Evolutionary conservation across 176 grass and related monocot genomes (phyloP).

Genomic region (Aegilops sharonensis): DNA sequence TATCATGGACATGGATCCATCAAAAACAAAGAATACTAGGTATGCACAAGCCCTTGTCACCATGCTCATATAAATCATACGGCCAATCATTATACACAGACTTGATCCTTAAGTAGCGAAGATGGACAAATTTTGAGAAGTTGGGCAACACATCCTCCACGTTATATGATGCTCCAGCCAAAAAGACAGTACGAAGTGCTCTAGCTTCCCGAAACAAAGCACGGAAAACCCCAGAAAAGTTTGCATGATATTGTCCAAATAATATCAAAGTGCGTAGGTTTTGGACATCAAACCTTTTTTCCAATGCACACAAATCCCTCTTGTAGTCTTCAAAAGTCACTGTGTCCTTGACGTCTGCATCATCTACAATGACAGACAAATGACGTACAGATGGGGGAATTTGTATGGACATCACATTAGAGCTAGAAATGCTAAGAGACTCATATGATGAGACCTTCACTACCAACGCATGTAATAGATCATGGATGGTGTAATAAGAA

Average conservation of each 20-base stretch:
- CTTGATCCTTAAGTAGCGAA: constrained; percentile 20
- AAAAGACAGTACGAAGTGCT: not conserved
- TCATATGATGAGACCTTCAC: not conserved
- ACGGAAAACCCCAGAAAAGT: not conserved
- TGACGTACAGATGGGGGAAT: constrained; percentile 19
- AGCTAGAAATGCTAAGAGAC: constrained; percentile 4
- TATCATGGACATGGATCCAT: too few relatives aligned
- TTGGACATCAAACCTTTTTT: not conserved
- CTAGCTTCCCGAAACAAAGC: not conserved
- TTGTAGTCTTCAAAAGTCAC: not conserved
- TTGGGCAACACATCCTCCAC: not conserved
- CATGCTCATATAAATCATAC: too few relatives aligned
- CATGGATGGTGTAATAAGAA: constrained; percentile 4
- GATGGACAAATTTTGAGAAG: not conserved
- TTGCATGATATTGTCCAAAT: not conserved
- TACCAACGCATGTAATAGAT: constrained; percentile 21
- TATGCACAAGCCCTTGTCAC: not conserved
- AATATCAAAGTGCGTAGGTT: constrained; percentile 11
- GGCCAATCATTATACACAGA: too few relatives aligned
- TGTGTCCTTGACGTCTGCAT: not conserved
- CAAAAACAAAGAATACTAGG: too few relatives aligned
- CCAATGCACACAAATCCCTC: not conserved
- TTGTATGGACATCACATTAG: not conserved
- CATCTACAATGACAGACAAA: constrained; percentile 5
- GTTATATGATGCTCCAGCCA: not conserved